A percentile compares a stretch with the other conserved stretches of the same genome.
phyloP scores from a whole-genome alignment of 805 yeast genomes.

The Yamadazyma olivae region DNA sequence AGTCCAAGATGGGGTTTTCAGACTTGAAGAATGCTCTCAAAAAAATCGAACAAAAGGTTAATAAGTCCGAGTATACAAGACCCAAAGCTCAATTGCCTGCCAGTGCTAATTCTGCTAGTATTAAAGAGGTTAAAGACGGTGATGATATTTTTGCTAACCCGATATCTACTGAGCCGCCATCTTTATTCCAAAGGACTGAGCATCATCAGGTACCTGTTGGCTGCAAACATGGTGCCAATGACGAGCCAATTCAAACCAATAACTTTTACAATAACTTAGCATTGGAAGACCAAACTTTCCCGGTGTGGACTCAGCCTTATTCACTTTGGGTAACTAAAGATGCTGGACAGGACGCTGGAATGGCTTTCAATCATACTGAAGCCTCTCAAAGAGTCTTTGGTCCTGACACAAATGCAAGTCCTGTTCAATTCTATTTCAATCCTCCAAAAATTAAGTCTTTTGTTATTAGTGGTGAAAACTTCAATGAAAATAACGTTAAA shows the following conservation, averaged over 20 bases:
- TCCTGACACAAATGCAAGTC: constrained; percentile 51
- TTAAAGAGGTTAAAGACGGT: neutral
- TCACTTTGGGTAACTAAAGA: constrained; percentile 63
- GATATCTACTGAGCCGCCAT: constrained; percentile 45
- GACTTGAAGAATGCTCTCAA: constrained; percentile 21
- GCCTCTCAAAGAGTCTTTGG: constrained; percentile 65
- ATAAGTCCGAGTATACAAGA: neutral
- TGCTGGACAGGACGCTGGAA: constrained; percentile 48
- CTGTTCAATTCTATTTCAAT: constrained; percentile 61
- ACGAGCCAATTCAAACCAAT: constrained; percentile 63
- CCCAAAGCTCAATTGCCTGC: constrained; percentile 3
- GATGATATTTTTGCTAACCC: constrained; percentile 39
- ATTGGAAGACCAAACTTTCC: constrained; percentile 61
- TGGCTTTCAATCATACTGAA: constrained; percentile 65
- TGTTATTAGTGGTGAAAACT: constrained; percentile 35
- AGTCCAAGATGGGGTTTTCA: constrained; percentile 28
- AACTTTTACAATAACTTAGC: constrained; percentile 75
- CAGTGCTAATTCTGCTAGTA: neutral
- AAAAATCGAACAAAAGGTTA: constrained; percentile 13
- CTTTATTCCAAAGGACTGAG: constrained; percentile 31
- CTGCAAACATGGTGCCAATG: constrained; percentile 17
- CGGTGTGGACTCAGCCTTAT: constrained; percentile 83
- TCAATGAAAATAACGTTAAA: constrained; percentile 15
- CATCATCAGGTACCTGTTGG: constrained; percentile 38
- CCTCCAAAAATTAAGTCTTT: constrained; percentile 67